These are phyloP conservation scores for Nakazawaea ambrosiae DNA, from an alignment of 805 yeast genomes.

Conservation along the genomic window DNA sequence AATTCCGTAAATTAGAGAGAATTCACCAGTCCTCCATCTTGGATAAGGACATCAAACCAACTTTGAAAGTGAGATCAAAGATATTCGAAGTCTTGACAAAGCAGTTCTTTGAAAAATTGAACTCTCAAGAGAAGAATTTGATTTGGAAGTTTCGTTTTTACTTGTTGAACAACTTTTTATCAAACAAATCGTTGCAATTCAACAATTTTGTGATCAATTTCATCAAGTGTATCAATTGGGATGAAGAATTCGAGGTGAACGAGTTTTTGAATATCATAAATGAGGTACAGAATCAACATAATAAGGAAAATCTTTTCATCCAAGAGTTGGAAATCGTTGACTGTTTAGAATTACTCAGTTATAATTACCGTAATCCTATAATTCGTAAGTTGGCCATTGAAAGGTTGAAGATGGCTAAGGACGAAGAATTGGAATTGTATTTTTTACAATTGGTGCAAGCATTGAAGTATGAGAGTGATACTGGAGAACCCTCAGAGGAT, in stretches of 20 bases:
- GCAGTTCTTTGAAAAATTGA: slow-evolving; percentile 78
- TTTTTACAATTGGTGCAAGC: slow-evolving; percentile 89
- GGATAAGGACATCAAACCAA: slow-evolving; percentile 84
- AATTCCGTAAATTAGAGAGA: slow-evolving; percentile 79
- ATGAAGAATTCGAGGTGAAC: slow-evolving; percentile 68
- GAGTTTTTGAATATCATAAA: slow-evolving; percentile 53
- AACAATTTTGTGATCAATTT: slow-evolving; percentile 47
- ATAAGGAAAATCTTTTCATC: slow-evolving; percentile 20
- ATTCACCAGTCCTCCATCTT: slow-evolving; percentile 68
- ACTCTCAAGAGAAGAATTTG: slow-evolving; percentile 77
- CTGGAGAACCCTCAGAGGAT: slow-evolving; percentile 13
- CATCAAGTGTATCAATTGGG: slow-evolving; percentile 83
- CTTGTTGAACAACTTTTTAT: slow-evolving; percentile 45
- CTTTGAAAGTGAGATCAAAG: slow-evolving; percentile 73
- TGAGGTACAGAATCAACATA: slow-evolving; percentile 18
- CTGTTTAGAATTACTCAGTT: slow-evolving; percentile 71
- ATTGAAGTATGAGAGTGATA: slow-evolving; percentile 60
- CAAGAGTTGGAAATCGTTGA: slow-evolving; percentile 27
- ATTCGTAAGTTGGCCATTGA: slow-evolving; percentile 87
- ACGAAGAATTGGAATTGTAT: slow-evolving; percentile 74
- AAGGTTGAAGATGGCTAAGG: slow-evolving; percentile 68
- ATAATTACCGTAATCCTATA: slow-evolving; percentile 61
- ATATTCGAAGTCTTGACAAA: slow-evolving; percentile 60
- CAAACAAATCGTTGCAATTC: slow-evolving; percentile 23
- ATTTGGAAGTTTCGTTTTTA: slow-evolving; percentile 90